Evolutionary conservation across 371 early-diverging fungal species (phyloP).

Genomic region (Mortierella polycephala): DNA sequence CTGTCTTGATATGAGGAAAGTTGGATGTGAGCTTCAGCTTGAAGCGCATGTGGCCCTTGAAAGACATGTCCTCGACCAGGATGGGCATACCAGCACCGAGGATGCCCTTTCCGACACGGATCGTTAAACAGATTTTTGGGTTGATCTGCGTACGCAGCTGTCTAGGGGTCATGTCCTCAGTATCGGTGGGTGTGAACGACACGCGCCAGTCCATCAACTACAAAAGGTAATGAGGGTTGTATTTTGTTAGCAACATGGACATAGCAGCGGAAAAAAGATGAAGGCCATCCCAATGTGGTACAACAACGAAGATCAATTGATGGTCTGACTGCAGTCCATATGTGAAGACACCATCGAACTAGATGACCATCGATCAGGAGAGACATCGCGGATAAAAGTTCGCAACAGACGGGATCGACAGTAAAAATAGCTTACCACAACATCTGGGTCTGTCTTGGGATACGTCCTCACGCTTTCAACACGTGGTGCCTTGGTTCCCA

Average conservation of each 20-base stretch:
- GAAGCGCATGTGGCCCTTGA: constrained; percentile 84
- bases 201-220: constrained; percentile 93
- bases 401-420: neutral
- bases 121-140: constrained; percentile 93
- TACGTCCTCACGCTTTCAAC: constrained; percentile 88
- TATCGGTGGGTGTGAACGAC: constrained; percentile 89
- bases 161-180: constrained; percentile 68
- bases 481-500: constrained; percentile 95
- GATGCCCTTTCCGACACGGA: constrained; percentile 90
- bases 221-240: neutral
- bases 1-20: constrained; percentile 89
- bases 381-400: neutral
- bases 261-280: neutral
- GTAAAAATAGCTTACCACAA: constrained; percentile 68
- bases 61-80: constrained; percentile 91
- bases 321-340: too few relatives aligned
- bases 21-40: constrained; percentile 84
- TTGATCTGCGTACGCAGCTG: constrained; percentile 76
- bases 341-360: too few relatives aligned
- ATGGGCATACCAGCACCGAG: constrained; percentile 93
- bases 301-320: too few relatives aligned
- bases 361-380: too few relatives aligned
- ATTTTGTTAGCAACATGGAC: neutral
- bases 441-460: constrained; percentile 81
- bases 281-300: too few relatives aligned